Conservation (phyloP, 106 monocot genomes). For the Alisma plantagoaquatica region DNA sequence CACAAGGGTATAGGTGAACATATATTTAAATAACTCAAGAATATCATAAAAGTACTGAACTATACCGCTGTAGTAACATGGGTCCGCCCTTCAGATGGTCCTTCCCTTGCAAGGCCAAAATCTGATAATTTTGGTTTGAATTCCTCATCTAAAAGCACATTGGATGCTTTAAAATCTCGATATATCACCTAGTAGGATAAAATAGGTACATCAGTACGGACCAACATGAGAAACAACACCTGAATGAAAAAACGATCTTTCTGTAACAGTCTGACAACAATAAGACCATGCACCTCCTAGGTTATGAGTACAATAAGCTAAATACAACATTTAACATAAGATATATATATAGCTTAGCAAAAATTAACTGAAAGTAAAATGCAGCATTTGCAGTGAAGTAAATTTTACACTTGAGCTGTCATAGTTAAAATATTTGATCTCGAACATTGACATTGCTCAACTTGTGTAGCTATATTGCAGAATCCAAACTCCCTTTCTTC, state of each 20-base stretch:
- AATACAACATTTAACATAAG: neutral
- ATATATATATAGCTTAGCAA: neutral
- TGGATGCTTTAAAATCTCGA: slow-evolving; percentile 80
- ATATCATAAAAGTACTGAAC: neutral
- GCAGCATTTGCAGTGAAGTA: no score
- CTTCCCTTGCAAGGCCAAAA: slow-evolving; percentile 83
- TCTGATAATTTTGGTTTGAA: slow-evolving; percentile 75
- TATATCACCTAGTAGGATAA: slow-evolving; percentile 48
- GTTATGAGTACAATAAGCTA: neutral
- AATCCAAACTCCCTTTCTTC: no score
- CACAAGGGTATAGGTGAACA: neutral
- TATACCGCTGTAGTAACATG: slow-evolving; percentile 88
- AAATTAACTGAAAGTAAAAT: no score
- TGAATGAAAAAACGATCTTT: neutral
- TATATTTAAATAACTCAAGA: neutral
- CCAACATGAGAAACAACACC: neutral
- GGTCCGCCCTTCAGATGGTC: slow-evolving; percentile 52
- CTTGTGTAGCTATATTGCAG: no score
- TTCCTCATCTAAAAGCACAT: slow-evolving; percentile 56
- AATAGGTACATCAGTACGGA: neutral
- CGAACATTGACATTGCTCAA: no score
- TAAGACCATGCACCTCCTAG: no score
- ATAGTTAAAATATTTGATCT: no score
- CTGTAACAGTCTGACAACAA: neutral
- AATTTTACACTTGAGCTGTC: no score